Percentiles rank a stretch among this genome's conserved stretches.
Evolutionary conservation across 305 asterid genomes (phyloP).

Genomic region (Fraxinus dipetala): DNA sequence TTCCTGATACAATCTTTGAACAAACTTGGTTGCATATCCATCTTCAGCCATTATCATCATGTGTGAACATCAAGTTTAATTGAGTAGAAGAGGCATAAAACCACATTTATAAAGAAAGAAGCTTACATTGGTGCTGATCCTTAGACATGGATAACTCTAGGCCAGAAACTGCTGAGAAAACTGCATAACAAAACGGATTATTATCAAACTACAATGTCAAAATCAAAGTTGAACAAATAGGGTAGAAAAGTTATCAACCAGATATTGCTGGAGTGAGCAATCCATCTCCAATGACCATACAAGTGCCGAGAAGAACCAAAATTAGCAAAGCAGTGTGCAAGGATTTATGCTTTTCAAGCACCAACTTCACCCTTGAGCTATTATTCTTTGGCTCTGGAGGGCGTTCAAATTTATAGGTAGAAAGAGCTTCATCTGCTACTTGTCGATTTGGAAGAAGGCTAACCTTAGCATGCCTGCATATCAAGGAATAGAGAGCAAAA

Average conservation of each 20-base stretch:
- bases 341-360: conserved; percentile 77
- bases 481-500: conserved; percentile 84
- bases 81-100: not conserved
- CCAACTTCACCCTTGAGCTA: conserved; percentile 59
- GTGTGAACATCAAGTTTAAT: not conserved
- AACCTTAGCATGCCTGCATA: conserved; percentile 95
- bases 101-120: conserved; percentile 1
- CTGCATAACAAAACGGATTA: conserved; percentile 36
- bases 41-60: not conserved
- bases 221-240: not conserved
- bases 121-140: conserved; percentile 90
- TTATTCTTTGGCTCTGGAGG: conserved; percentile 50
- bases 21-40: not conserved
- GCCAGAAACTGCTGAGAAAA: conserved; percentile 95
- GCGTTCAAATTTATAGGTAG: conserved; percentile 80
- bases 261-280: conserved; percentile 92
- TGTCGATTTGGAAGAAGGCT: conserved; percentile 90
- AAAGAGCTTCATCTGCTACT: conserved; percentile 84
- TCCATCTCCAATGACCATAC: conserved; percentile 98
- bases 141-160: conserved; percentile 89
- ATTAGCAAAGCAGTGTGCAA: conserved; percentile 72
- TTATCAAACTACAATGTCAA: not conserved
- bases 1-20: not conserved
- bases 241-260: conserved; percentile 37
- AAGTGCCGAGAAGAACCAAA: conserved; percentile 87